Evolutionary conservation across 2,329 filamentous ascomycete species (phyloP).

Genomic region (Venturia oleaginea): DNA sequence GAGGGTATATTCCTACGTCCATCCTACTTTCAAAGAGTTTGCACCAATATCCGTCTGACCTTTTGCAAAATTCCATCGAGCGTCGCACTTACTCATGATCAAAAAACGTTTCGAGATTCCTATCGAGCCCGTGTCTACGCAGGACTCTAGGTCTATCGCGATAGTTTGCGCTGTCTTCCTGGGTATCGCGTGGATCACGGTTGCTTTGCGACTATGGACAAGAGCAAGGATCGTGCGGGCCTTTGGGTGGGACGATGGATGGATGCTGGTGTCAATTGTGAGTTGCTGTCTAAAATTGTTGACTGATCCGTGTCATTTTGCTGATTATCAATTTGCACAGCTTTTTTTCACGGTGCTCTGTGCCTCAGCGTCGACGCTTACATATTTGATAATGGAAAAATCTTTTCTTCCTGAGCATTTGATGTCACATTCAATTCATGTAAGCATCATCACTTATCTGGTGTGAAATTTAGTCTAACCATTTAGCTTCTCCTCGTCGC

Average conservation of each 20-base stretch:
- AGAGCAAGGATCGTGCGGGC: neutral
- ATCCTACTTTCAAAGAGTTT: neutral
- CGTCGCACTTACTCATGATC: neutral
- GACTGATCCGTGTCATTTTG: slow-evolving; percentile 20
- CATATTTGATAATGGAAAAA: slow-evolving; percentile 18
- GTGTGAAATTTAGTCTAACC: neutral
- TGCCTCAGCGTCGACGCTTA: slow-evolving; percentile 17
- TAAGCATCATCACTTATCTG: slow-evolving; percentile 4
- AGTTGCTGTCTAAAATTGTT: slow-evolving; percentile 19
- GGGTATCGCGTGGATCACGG: slow-evolving; percentile 1
- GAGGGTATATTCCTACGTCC: too few relatives aligned
- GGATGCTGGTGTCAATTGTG: slow-evolving; percentile 32
- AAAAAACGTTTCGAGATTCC: neutral
- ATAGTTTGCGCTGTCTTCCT: neutral
- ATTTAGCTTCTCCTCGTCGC: slow-evolving; percentile 25
- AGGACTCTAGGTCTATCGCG: neutral
- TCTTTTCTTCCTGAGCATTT: slow-evolving; percentile 16
- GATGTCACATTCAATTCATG: slow-evolving; percentile 18
- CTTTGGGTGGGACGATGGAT: slow-evolving; percentile 35
- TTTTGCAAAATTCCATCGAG: too few relatives aligned
- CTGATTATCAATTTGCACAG: neutral
- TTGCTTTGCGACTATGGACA: neutral
- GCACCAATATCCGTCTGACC: neutral
- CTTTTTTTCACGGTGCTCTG: slow-evolving; percentile 19
- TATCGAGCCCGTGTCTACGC: neutral